Evolutionary conservation across 2,329 filamentous ascomycete genomes (phyloP).

Genomic region (Rhynchosporium secalis): DNA sequence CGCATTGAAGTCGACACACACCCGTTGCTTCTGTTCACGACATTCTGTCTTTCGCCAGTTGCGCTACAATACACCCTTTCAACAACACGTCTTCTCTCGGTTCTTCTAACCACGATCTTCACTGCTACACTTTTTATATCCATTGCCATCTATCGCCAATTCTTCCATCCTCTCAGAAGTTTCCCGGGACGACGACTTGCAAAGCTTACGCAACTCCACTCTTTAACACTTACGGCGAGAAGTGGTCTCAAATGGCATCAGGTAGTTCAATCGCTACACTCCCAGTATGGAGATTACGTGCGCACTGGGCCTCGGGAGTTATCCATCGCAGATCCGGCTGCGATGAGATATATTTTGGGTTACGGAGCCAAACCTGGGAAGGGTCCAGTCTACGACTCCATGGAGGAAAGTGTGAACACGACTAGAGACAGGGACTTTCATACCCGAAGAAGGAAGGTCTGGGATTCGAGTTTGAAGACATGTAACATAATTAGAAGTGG

Average conservation of each 20-base stretch:
- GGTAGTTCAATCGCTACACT: constrained; percentile 18
- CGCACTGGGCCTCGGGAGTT: constrained; percentile 27
- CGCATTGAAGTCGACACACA: constrained; percentile 12
- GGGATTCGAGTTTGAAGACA: constrained; percentile 23
- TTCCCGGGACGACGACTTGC: constrained; percentile 32
- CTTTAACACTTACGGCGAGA: constrained; percentile 17
- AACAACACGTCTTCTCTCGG: background rate
- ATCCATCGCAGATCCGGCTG: constrained; percentile 21
- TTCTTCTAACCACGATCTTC: background rate
- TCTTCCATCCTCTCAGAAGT: constrained; percentile 30
- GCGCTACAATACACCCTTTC: background rate
- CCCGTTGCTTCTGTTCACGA: constrained; percentile 7
- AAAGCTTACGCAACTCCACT: constrained; percentile 29
- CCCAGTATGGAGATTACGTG: constrained; percentile 29
- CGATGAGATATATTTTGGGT: constrained; percentile 21
- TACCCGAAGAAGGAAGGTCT: constrained; percentile 21
- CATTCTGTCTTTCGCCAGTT: constrained; percentile 4
- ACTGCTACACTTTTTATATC: background rate
- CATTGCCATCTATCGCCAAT: constrained; percentile 28
- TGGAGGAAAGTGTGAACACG: constrained; percentile 21
- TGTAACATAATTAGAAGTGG: background rate
- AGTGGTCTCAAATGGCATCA: constrained; percentile 25
- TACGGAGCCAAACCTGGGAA: constrained; percentile 21
- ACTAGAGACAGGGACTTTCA: constrained; percentile 24
- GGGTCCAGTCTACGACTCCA: constrained; percentile 25